A percentile compares a stretch with the other conserved stretches of the same genome.
Conservation (phyloP, 73 alveolate genomes). For the Diophrys appendiculata region DNA sequence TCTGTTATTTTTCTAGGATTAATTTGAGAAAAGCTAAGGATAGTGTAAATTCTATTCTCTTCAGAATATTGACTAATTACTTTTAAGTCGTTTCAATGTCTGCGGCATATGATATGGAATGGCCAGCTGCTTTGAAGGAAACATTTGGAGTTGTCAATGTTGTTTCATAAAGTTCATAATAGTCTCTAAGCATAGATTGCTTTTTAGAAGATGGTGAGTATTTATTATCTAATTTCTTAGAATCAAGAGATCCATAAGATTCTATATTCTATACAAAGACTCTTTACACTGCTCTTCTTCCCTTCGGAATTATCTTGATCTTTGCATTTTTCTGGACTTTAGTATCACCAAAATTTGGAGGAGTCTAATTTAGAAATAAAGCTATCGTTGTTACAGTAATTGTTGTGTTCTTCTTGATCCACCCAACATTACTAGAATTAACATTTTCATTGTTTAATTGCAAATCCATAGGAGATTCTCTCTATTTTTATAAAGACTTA, state of each 20-base stretch:
- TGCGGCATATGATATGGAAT: background rate
- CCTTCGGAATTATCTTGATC: background rate
- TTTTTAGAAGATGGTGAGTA: background rate
- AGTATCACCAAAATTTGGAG: background rate
- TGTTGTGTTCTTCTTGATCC: slow-evolving; percentile 2
- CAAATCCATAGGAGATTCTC: background rate
- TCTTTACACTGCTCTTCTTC: background rate
- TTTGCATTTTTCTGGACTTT: background rate
- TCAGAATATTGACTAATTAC: slow-evolving; percentile 12
- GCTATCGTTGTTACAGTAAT: slow-evolving; percentile 4
- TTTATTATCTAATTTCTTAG: slow-evolving; percentile 5
- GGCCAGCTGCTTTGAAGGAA: background rate
- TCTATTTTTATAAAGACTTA: background rate
- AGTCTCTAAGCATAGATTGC: slow-evolving; percentile 7
- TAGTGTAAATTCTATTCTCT: slow-evolving; percentile 7
- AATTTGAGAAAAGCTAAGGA: background rate
- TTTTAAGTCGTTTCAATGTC: background rate
- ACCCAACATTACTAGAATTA: background rate
- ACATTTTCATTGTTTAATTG: slow-evolving; percentile 13
- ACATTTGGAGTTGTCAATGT: background rate
- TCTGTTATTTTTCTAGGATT: too few species aligned
- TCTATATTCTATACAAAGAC: background rate
- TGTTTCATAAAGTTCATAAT: background rate
- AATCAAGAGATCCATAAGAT: background rate
- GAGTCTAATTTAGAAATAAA: background rate